Evolutionary conservation across 495 filamentous ascomycete genomes (phyloP), one percentile per base, ranked within the genome.

Genomic region (Aspergillus haitiensis): DNA sequence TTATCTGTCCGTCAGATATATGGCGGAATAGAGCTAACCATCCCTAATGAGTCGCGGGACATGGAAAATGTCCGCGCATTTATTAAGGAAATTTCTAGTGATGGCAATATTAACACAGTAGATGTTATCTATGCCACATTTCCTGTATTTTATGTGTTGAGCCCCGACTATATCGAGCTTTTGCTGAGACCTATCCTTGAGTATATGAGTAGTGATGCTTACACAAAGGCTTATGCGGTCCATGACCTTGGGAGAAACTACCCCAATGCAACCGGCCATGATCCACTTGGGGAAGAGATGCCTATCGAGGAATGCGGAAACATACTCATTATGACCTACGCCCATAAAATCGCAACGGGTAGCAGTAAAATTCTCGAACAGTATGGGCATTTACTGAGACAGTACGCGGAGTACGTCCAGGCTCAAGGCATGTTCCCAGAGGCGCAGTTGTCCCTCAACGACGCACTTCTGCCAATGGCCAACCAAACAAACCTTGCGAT

Each of bases 401-500:
- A 63, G 2, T 83, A 79, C 50, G 78, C 80, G 1, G 66, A 78
- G 46, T 83, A 81, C 58, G 74, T 84, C 0, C 64, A 75, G 15
- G 60, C 67, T 10, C 75, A 77, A 56, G 74, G 76, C 7, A 67
- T 81, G 0, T 72, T 81, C 39, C 75, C 77, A 0, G 64, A 65
- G 0, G 34, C 66, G 0, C 81, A 84, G 67, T 71, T 81, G 8
- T 79, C 76, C 27, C 77, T 78, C 1, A 78, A 79, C 55, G 82
- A 83, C 54, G 76, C 75, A 9, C 69, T 77, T 6, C 75, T 75
- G n/a, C 56, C 55, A n/a, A 56, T 76, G 1, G 69, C 72, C 13
- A 82, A 82, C 64, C 78, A 82, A 56, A 82, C 80, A 4, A 78
- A 76, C 55, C 70, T 84, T 0, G 80, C 77, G 10, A 76, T 84